Conservation (phyloP, 192 early-diverging fungal genomes). For the Entrophospora sp. region DNA sequence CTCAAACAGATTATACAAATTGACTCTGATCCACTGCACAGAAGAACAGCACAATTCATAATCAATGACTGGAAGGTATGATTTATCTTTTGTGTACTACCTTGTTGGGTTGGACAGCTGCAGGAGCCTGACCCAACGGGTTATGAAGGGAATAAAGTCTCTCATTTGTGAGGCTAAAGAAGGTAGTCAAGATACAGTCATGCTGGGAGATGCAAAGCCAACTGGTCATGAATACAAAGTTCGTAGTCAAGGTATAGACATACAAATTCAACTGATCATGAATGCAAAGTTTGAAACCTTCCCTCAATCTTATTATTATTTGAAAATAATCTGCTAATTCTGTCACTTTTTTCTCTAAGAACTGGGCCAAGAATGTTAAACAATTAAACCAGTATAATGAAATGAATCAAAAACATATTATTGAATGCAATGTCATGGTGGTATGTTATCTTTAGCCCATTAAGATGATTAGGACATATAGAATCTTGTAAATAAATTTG, state of each 20-base stretch:
- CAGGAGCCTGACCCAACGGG: no score
- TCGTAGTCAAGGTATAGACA: no score
- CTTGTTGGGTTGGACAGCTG: background rate
- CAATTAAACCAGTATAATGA: slow-evolving; percentile 3
- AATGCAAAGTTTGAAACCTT: no score
- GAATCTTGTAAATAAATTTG: slow-evolving; percentile 2
- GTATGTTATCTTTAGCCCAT: slow-evolving; percentile 10
- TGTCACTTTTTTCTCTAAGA: background rate
- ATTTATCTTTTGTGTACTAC: background rate
- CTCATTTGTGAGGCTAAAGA: slow-evolving; percentile 8
- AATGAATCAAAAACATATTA: slow-evolving; percentile 4
- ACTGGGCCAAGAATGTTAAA: slow-evolving; percentile 2
- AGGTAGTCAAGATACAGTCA: slow-evolving; percentile 1
- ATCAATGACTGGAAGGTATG: slow-evolving; percentile 3
- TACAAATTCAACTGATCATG: no score
- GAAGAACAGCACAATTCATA: background rate
- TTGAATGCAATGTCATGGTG: slow-evolving; percentile 8
- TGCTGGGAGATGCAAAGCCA: slow-evolving; percentile 18
- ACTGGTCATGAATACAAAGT: slow-evolving; percentile 21
- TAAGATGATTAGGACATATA: background rate
- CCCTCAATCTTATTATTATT: slow-evolving; percentile 8
- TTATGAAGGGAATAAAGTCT: slow-evolving; percentile 14
- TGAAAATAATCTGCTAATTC: background rate
- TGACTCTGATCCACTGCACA: background rate
- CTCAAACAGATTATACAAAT: slow-evolving; percentile 8